These are phyloP conservation scores for Pseudozyma thailandica DNA, from an alignment of 1,284 basidiomycete species.

Conservation along the genomic window DNA sequence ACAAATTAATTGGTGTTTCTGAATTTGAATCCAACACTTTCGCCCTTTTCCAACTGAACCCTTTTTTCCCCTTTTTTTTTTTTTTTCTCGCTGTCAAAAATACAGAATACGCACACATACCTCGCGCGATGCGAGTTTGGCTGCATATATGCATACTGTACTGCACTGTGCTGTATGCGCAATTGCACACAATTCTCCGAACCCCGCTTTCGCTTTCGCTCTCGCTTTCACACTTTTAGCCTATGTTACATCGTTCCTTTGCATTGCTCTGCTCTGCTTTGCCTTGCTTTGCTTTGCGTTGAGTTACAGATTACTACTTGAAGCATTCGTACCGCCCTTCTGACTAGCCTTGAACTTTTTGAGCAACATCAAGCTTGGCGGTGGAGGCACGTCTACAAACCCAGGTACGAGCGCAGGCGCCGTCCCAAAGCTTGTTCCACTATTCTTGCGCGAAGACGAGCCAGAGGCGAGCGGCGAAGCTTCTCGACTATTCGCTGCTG, in stretches of 20 bases:
- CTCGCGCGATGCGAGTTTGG: not conserved
- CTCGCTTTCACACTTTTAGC: not conserved
- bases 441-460: slow-evolving; percentile 1
- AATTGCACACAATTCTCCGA: no score
- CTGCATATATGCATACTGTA: not conserved
- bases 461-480: slow-evolving; percentile 4
- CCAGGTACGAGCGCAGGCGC: slow-evolving; percentile 27
- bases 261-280: not conserved
- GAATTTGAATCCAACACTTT: slow-evolving; percentile 5
- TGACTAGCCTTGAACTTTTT: slow-evolving; percentile 33
- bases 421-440: not conserved
- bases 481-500: slow-evolving; percentile 18
- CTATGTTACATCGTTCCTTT: not conserved
- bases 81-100: not conserved
- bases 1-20: not conserved
- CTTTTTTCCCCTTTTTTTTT: not conserved
- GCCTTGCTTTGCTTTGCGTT: not conserved
- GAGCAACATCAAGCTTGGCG: slow-evolving; percentile 12
- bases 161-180: no score
- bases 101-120: slow-evolving; percentile 1
- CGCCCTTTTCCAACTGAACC: slow-evolving; percentile 1
- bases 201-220: not conserved
- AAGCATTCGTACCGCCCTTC: no score
- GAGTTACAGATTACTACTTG: no score
- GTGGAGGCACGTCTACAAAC: slow-evolving; percentile 15